Evolutionary conservation across 2,329 filamentous ascomycete species (phyloP), one percentile per base, ranked within the genome.

Genomic region (Berkeleyomyces rouxiae): DNA sequence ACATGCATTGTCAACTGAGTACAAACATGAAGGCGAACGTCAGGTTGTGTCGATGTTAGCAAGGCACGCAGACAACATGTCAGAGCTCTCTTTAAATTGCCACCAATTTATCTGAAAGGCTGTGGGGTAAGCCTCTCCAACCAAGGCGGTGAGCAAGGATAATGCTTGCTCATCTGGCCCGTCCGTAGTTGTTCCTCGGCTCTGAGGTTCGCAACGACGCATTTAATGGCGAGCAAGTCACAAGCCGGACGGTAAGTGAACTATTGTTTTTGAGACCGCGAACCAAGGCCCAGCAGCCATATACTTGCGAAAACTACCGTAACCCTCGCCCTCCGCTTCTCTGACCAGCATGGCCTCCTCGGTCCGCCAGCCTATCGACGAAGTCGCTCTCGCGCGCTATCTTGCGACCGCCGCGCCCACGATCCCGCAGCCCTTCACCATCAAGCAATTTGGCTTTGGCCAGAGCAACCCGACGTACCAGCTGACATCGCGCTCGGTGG

Each of bases 391-490:
- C 62, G 87, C 92, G 77, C 80, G 78, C 66, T 99, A 91, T 74
- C 81, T 99, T 67, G 10, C 39, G 37, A 46, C 42, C 1, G 16
- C 49, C 36, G 49, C 33, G 2, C 59, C 43, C 7, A 44, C 36
- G 0, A 42, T 61, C n/a, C 23, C 13, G 16, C 51, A 47, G 3
- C 63, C 59, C 3, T 57, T 61, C 51, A 61, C 53, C 59, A 40
- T 64, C 44, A 36, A 53, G 16, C 59, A 97, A 88, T 99, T 97
- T 72, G 90, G 91, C 69, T 97, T 95, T 72, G 93, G 93, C 65
- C 93, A 97, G 76, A 96, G 90, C 64, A 99, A 97, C 72, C 93
- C 93, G 53, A 99, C 93, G 2, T 99, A 97, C 76, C 89, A 92
- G 70, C 79, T 97, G 70, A 95, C 85, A 13, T 84, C 84, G 61